Evolutionary conservation across 306 rosid species (phyloP), one percentile per base, ranked within the genome.

Genomic region (Vigna angularis): DNA sequence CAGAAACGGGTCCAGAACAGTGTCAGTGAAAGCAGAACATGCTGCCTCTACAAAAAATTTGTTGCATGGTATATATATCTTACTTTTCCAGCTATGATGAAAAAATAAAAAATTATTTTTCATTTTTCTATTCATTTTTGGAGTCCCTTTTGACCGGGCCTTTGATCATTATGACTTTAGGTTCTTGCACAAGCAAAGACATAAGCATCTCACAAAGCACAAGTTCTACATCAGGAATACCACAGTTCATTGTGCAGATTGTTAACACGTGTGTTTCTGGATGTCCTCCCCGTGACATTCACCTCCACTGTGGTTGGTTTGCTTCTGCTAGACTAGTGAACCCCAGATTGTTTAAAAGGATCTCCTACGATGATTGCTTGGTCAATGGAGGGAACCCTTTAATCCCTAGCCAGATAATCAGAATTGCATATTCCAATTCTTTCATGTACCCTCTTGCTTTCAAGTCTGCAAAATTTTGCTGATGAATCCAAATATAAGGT

Each of bases 221-320:
- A 81, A 83, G 52, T 28, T 16, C 89, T 14, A 83, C 81, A 53
- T 7, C 90, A 26, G 94, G 97, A 64, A 91, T 89, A 18, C 93
- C 94, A 22, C 74, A 79, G 73, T 91, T 56, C 83, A 80, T 84
- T 17, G 93, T 91, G n/a, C 79, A 89, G 79, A 85, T 91, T 49
- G 85, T 77, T 18, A 91, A 88, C 85, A 91, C 90, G 1, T 91
- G 97, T 71, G 85, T 83, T n/a, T 79, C 83, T 47, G 88, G 80
- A 10, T 89, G 97, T 81, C 86, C 89, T 71, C 87, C 90, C 24
- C 78, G 77, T 69, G 79, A 88, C 6, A 87, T 89, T 5, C 93
- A 81, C 82, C 86, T 90, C 38, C 90, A 85, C 28, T 88, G 97
- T 86, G 97, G 94, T 40, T 87, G 90, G 97, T 91, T 91, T 80